Percentiles rank a stretch among this genome's conserved stretches.
Evolutionary conservation across 352 stramenopile species (phyloP).

Genomic region (Phytophthora constricta): DNA sequence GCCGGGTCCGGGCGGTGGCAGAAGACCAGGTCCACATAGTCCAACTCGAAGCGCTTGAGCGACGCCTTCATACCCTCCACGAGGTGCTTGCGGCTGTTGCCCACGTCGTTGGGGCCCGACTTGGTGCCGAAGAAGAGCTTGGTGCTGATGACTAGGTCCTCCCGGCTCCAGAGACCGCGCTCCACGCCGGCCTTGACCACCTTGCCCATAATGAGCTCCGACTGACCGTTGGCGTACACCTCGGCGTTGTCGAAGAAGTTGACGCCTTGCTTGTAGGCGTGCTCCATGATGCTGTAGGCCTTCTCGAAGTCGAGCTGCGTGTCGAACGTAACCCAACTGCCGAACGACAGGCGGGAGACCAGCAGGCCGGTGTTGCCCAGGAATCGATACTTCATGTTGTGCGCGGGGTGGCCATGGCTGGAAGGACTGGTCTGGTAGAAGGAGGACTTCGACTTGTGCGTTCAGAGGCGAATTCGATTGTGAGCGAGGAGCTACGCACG

Average conservation of each 20-base stretch:
- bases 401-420: not conserved
- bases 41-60: constrained; percentile 57
- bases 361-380: constrained; percentile 57
- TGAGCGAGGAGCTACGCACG: not conserved
- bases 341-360: constrained; percentile 58
- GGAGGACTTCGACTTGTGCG: not conserved
- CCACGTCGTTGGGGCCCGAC: constrained; percentile 38
- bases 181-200: constrained; percentile 61
- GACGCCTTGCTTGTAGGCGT: constrained; percentile 66
- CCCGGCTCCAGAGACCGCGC: constrained; percentile 43
- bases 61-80: constrained; percentile 65
- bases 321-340: constrained; percentile 60
- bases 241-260: constrained; percentile 80
- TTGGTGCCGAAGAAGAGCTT: constrained; percentile 69
- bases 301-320: constrained; percentile 59
- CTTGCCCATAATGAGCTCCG: constrained; percentile 65
- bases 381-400: constrained; percentile 71
- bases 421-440: not conserved
- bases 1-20: constrained; percentile 66
- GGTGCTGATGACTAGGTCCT: constrained; percentile 70
- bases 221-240: constrained; percentile 55
- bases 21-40: constrained; percentile 78
- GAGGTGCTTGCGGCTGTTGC: constrained; percentile 60
- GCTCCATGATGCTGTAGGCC: constrained; percentile 62
- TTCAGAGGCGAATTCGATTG: not conserved